A percentile compares a stretch with the other conserved stretches of the same genome.
Evolutionary conservation across 352 stramenopile species (phyloP).

Genomic region (Pythium grandisporangium): DNA sequence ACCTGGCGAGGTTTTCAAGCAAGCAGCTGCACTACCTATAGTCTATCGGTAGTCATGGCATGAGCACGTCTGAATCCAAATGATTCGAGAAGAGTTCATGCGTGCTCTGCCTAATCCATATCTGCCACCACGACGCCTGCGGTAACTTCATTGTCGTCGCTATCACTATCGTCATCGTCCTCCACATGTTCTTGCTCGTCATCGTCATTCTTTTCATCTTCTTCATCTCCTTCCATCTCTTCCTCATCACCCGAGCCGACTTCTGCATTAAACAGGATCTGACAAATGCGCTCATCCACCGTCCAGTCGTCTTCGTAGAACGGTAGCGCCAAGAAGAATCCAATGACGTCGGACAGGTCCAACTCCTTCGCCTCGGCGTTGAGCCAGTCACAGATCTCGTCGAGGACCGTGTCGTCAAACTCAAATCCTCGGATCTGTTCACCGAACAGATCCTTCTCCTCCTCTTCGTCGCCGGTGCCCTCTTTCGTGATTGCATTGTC

Average conservation of each 20-base stretch:
- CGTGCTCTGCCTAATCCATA: constrained; percentile 14
- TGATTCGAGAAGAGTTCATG: too few relatives aligned
- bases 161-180: constrained; percentile 4
- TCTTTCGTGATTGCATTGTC: constrained; percentile 9
- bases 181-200: constrained; percentile 13
- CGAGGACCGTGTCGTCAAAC: constrained; percentile 48
- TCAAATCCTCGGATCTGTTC: constrained; percentile 45
- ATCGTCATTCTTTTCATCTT: constrained; percentile 21
- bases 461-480: constrained; percentile 6
- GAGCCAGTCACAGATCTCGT: constrained; percentile 38
- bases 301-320: constrained; percentile 72
- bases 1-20: too few relatives aligned
- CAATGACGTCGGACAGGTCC: constrained; percentile 45
- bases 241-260: constrained; percentile 16
- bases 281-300: constrained; percentile 64
- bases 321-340: constrained; percentile 62
- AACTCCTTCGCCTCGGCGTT: constrained; percentile 34
- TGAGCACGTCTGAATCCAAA: too few relatives aligned
- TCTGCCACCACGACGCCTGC: constrained; percentile 5
- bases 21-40: too few relatives aligned
- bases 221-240: constrained; percentile 15
- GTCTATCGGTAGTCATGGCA: too few relatives aligned
- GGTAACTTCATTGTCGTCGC: too few relatives aligned
- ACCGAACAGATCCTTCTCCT: constrained; percentile 26
- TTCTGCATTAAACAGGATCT: constrained; percentile 52